These are phyloP conservation scores for Inga leiocalycina DNA, from an alignment of 306 rosid species.

Conservation along the genomic window DNA sequence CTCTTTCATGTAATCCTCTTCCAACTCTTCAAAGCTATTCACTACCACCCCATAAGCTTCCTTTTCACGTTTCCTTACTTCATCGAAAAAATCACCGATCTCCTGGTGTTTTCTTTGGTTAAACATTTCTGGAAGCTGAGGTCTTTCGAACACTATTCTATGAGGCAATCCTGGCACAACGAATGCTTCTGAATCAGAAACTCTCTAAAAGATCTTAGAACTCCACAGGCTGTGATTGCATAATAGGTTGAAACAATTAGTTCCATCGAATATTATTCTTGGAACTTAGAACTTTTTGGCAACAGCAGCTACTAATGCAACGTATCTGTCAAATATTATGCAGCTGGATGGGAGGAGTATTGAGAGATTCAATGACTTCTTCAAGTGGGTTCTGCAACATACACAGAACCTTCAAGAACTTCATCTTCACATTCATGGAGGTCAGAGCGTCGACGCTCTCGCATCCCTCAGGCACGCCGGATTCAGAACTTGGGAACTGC, in stretches of 20 bases:
- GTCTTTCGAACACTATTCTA: slow-evolving; percentile 31
- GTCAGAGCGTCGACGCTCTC: no score
- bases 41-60: slow-evolving; percentile 43
- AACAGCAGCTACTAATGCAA: slow-evolving; percentile 44
- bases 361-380: no score
- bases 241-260: slow-evolving; percentile 38
- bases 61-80: not conserved
- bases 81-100: not conserved
- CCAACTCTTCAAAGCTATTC: slow-evolving; percentile 52
- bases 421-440: no score
- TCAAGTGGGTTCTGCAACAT: no score
- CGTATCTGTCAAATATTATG: slow-evolving; percentile 45
- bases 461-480: no score
- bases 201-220: slow-evolving; percentile 20
- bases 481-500: no score
- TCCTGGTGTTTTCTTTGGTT: not conserved
- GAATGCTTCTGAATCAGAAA: slow-evolving; percentile 19
- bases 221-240: slow-evolving; percentile 17
- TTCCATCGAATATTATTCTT: slow-evolving; percentile 49
- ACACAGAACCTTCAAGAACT: no score
- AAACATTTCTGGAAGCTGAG: slow-evolving; percentile 29
- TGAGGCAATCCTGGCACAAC: slow-evolving; percentile 34
- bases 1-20: slow-evolving; percentile 37
- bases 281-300: slow-evolving; percentile 44
- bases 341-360: slow-evolving; percentile 2